Conservation (phyloP, 2,329 filamentous ascomycete species). For the Pseudogymnoascus destructans region DNA sequence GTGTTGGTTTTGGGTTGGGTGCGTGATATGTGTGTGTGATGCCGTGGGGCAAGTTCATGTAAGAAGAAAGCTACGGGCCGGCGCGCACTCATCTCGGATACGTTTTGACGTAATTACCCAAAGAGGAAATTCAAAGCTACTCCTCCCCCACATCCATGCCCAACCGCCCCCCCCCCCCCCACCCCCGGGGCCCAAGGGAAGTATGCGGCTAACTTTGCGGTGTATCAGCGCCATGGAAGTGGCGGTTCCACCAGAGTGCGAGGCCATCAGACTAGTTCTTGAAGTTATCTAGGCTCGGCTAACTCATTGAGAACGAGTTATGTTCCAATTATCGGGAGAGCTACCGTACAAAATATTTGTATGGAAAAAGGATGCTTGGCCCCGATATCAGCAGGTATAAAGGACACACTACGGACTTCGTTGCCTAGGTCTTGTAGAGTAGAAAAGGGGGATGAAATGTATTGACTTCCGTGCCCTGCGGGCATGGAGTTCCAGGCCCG, state of each 20-base stretch:
- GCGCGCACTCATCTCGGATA: neutral
- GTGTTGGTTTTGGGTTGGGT: neutral
- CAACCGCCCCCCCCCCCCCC: neutral
- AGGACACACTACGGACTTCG: neutral
- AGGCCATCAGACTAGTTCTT: too few species aligned
- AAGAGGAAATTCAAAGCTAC: neutral
- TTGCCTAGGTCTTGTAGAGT: neutral
- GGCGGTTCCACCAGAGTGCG: too few species aligned
- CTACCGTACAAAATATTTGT: neutral
- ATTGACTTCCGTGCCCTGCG: neutral
- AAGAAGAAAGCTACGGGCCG: too few species aligned
- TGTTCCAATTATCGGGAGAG: neutral
- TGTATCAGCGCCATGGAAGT: too few species aligned
- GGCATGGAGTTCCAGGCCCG: conserved; percentile 1
- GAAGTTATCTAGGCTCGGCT: too few species aligned
- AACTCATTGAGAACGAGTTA: too few species aligned
- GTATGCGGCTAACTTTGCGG: too few species aligned
- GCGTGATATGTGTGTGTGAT: neutral
- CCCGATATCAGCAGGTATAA: neutral
- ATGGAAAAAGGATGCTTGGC: neutral
- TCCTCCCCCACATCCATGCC: too few species aligned
- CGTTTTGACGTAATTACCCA: neutral
- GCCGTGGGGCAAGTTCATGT: too few species aligned
- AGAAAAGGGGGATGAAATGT: neutral
- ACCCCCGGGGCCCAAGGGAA: too few species aligned